Percentiles rank a stretch among this genome's conserved stretches.
These are phyloP conservation scores for Tuber magnatum DNA, from an alignment of 495 filamentous ascomycete species.

Conservation along the genomic window DNA sequence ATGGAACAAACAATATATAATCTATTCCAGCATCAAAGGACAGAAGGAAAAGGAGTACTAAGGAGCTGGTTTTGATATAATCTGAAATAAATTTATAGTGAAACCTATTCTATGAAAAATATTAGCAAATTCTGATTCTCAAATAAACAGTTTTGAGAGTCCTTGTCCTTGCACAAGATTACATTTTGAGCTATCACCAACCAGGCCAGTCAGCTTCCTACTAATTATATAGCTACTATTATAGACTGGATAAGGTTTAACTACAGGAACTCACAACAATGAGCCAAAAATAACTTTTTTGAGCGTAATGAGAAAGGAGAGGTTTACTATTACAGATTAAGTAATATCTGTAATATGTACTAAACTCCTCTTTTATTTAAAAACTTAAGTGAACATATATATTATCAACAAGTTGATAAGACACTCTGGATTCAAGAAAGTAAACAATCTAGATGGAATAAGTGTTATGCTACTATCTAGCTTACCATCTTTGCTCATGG, in stretches of 20 bases:
- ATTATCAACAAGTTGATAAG: constrained; percentile 11
- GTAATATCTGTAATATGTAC: constrained; percentile 16
- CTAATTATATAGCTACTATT: constrained; percentile 7
- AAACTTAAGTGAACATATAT: constrained; percentile 12
- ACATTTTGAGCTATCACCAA: no score
- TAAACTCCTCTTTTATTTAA: no score
- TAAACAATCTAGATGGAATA: constrained; percentile 10
- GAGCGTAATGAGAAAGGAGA: not conserved
- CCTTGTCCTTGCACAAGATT: no score
- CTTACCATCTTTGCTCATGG: constrained; percentile 9
- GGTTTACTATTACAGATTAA: constrained; percentile 6
- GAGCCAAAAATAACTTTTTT: not conserved
- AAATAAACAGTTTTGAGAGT: no score
- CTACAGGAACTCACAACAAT: constrained; percentile 1
- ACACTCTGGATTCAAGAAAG: constrained; percentile 8
- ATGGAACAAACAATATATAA: constrained; percentile 3
- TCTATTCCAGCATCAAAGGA: not conserved
- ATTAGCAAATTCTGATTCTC: constrained; percentile 3
- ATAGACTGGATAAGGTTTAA: constrained; percentile 10
- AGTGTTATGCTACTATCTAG: constrained; percentile 16
- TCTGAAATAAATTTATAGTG: not conserved
- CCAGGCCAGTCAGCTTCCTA: not conserved
- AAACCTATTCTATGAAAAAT: not conserved
- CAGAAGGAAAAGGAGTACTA: not conserved
- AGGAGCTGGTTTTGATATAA: not conserved